Percentiles rank a stretch among this genome's conserved stretches.
These are phyloP conservation scores for Auricularia sp. DNA, from an alignment of 768 basidiomycete genomes.

Conservation along the genomic window DNA sequence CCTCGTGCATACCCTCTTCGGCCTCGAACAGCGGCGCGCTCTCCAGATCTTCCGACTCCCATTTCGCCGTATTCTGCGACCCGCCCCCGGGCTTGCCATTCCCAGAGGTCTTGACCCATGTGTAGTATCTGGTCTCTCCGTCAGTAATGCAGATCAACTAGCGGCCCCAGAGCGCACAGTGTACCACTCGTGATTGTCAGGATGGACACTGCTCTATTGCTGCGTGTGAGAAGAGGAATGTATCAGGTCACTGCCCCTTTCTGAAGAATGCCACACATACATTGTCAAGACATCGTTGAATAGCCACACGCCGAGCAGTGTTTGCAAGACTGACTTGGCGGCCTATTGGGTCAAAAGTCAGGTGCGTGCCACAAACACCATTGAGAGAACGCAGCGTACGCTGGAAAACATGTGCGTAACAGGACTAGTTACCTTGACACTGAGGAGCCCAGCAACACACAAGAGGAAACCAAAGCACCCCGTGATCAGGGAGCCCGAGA, in stretches of 20 bases:
- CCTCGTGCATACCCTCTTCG: conserved; percentile 13
- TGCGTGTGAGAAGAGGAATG: conserved; percentile 15
- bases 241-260: background rate
- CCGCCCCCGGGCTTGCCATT: background rate
- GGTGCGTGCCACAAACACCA: background rate
- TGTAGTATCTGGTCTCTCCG: conserved; percentile 37
- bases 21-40: conserved; percentile 19
- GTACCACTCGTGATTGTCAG: conserved; percentile 58
- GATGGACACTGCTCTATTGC: conserved; percentile 56
- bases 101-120: conserved; percentile 32
- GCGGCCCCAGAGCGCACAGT: conserved; percentile 33
- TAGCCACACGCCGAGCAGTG: conserved; percentile 64
- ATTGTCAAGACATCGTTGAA: conserved; percentile 64
- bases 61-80: conserved; percentile 7
- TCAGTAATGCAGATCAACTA: background rate
- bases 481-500: conserved; percentile 57
- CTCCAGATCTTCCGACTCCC: conserved; percentile 14
- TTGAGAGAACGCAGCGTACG: conserved; percentile 31
- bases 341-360: conserved; percentile 34
- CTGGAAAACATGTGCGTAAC: conserved; percentile 81
- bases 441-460: conserved; percentile 66
- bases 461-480: conserved; percentile 76
- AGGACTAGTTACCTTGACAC: conserved; percentile 74
- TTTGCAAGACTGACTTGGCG: conserved; percentile 75
- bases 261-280: conserved; percentile 32